Evolutionary conservation across 2,329 filamentous ascomycete genomes (phyloP).

Genomic region (Setomelanomma holmii): DNA sequence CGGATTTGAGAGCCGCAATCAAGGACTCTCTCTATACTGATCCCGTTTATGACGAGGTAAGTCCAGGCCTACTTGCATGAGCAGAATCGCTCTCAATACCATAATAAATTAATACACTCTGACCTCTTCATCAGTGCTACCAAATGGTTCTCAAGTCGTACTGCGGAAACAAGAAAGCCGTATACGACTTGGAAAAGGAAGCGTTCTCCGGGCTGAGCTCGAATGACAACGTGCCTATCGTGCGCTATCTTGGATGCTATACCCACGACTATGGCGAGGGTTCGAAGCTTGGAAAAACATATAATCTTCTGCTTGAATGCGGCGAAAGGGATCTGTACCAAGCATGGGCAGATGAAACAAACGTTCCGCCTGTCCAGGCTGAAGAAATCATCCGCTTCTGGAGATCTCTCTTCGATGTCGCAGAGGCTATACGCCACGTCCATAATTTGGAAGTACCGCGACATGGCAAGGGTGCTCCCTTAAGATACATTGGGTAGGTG

Average conservation of each 20-base stretch:
- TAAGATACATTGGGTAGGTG: conserved; percentile 23
- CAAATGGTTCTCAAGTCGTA: conserved; percentile 42
- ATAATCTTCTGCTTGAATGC: conserved; percentile 47
- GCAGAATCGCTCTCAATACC: too few relatives aligned
- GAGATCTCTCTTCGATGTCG: conserved; percentile 41
- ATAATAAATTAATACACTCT: background rate
- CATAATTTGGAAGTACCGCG: conserved; percentile 26
- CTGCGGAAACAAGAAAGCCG: conserved; percentile 7
- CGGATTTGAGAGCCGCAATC: conserved; percentile 10
- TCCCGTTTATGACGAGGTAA: conserved; percentile 15
- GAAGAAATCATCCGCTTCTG: conserved; percentile 41
- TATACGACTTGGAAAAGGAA: conserved; percentile 37
- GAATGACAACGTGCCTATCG: conserved; percentile 24
- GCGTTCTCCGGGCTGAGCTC: conserved; percentile 36
- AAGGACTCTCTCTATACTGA: conserved; percentile 12
- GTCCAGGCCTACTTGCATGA: background rate
- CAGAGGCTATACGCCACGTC: conserved; percentile 32
- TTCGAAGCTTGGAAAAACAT: conserved; percentile 11
- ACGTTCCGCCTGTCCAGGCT: conserved; percentile 30
- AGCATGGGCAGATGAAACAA: conserved; percentile 31
- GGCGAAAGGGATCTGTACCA: conserved; percentile 46
- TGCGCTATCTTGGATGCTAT: conserved; percentile 42
- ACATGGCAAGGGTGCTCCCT: background rate
- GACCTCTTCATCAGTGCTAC: conserved; percentile 21
- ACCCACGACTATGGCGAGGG: conserved; percentile 11